Conservation (phyloP, 2,329 filamentous ascomycete species). For the Claviceps sp. region DNA sequence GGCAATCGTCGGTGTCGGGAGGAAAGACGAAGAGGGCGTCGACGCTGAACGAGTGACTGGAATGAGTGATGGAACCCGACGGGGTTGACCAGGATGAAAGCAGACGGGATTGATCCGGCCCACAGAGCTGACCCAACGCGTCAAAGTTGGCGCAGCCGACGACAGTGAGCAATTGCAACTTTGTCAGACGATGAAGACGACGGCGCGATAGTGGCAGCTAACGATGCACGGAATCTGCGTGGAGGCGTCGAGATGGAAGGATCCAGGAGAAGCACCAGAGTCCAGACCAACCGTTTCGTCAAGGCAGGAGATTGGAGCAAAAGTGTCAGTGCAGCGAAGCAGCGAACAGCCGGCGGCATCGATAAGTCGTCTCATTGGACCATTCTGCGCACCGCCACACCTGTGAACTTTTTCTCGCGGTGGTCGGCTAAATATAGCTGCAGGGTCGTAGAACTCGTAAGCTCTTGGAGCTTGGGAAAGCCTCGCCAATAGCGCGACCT, state of each 20-base stretch:
- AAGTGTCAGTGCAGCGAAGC: neutral
- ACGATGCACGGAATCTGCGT: slow-evolving; percentile 1
- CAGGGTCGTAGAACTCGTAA: neutral
- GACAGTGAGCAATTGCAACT: neutral
- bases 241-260: neutral
- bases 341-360: neutral
- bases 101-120: neutral
- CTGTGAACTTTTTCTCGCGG: no score
- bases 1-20: neutral
- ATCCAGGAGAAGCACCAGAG: neutral
- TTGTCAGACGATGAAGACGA: neutral
- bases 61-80: neutral
- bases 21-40: neutral
- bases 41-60: slow-evolving; percentile 4
- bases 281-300: neutral
- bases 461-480: neutral
- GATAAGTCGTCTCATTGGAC: neutral
- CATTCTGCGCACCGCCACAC: neutral
- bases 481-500: neutral
- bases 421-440: neutral
- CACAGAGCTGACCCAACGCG: neutral
- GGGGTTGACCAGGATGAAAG: neutral
- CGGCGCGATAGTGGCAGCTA: neutral
- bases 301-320: neutral
- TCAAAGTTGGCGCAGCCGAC: neutral